Percentiles rank a stretch among this genome's conserved stretches.
Conservation (phyloP, 2,329 filamentous ascomycete species). For the Aspergillus quadricinctus region DNA sequence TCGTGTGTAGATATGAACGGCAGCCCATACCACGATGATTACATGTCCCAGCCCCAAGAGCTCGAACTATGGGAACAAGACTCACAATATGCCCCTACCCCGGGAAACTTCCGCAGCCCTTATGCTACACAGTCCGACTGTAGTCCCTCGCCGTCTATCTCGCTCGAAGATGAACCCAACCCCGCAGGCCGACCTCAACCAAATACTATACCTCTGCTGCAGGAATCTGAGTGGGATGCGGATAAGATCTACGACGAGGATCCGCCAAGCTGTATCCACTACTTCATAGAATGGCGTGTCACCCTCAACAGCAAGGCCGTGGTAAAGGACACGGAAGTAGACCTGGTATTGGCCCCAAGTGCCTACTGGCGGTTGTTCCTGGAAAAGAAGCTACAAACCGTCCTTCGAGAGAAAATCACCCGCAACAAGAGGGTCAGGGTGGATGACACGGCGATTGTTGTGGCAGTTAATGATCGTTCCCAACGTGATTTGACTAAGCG, state of each 20-base stretch:
- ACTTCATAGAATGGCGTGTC: conserved; percentile 22
- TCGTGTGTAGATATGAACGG: too few relatives aligned
- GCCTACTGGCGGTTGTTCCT: conserved; percentile 10
- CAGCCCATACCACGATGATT: not conserved
- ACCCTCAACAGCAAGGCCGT: conserved; percentile 7
- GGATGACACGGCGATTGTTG: conserved; percentile 10
- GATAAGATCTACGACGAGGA: conserved; percentile 2
- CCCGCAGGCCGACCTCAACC: not conserved
- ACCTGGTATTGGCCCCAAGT: conserved; percentile 9
- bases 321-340: conserved; percentile 9
- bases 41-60: not conserved
- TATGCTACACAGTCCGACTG: not conserved
- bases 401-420: conserved; percentile 7
- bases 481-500: conserved; percentile 6
- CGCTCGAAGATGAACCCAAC: not conserved
- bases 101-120: conserved; percentile 2
- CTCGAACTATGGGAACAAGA: not conserved
- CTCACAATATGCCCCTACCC: conserved; percentile 4
- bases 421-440: conserved; percentile 4
- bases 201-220: not conserved
- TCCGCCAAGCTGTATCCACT: conserved; percentile 3
- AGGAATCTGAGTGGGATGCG: conserved; percentile 1
- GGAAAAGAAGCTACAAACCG: conserved; percentile 9
- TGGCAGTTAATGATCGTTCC: conserved; percentile 9
- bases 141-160: too few relatives aligned